Conservation (phyloP, 2,329 filamentous ascomycete genomes). For the Colletotrichum eleusines region DNA sequence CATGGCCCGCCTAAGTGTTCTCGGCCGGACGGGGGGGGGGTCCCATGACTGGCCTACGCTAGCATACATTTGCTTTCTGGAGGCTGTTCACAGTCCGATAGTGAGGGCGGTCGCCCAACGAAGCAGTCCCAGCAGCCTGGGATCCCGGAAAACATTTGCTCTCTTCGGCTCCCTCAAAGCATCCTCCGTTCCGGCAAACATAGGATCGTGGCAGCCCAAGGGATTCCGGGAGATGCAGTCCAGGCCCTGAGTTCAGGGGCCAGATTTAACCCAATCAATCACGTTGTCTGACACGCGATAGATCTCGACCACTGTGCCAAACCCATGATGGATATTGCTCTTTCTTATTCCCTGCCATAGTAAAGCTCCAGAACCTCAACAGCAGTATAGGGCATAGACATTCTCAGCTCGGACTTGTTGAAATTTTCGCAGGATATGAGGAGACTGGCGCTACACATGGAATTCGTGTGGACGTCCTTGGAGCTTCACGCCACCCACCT, state of each 20-base stretch:
- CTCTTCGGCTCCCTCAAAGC: no score
- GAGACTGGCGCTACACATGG: background rate
- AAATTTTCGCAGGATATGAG: background rate
- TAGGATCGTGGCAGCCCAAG: constrained; percentile 15
- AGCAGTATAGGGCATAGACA: background rate
- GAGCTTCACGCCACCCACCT: no score
- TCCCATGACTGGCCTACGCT: no score
- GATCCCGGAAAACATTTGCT: background rate
- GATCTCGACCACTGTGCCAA: background rate
- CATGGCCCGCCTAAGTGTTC: background rate
- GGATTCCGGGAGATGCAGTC: no score
- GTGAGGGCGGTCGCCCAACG: background rate
- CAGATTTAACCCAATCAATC: background rate
- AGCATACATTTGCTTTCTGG: background rate
- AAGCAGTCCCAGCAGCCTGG: background rate
- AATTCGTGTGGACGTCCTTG: background rate
- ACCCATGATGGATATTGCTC: no score
- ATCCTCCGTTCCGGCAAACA: background rate
- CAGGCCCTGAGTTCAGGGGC: background rate
- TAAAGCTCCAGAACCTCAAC: background rate
- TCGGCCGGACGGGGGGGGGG: no score
- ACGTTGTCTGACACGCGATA: no score
- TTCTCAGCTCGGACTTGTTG: background rate
- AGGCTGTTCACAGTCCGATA: background rate
- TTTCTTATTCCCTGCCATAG: no score